These are phyloP conservation scores for Juglanconis oblonga DNA, from an alignment of 2,329 filamentous ascomycete genomes.

Conservation along the genomic window DNA sequence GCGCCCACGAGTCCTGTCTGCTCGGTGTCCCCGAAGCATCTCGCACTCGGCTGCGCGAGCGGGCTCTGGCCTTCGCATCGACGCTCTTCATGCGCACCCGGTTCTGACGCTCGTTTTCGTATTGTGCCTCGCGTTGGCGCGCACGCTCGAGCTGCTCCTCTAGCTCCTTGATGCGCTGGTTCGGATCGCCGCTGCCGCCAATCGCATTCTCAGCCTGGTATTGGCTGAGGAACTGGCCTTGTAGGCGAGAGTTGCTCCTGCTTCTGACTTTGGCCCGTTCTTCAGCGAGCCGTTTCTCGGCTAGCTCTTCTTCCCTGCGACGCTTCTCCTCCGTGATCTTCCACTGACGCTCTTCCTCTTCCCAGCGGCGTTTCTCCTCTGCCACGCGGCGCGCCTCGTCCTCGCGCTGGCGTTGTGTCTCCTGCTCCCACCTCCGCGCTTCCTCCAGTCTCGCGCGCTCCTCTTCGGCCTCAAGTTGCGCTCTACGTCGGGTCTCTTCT, in stretches of 20 bases:
- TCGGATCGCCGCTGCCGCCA: slow-evolving; percentile 47
- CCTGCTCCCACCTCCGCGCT: slow-evolving; percentile 64
- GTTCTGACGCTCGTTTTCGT: slow-evolving; percentile 55
- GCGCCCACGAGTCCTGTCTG: slow-evolving; percentile 62
- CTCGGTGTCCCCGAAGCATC: slow-evolving; percentile 35
- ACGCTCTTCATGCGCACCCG: slow-evolving; percentile 35
- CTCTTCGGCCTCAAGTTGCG: slow-evolving; percentile 56
- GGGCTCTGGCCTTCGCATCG: slow-evolving; percentile 32
- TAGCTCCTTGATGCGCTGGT: slow-evolving; percentile 71
- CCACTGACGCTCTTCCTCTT: slow-evolving; percentile 75
- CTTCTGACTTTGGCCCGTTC: slow-evolving; percentile 61
- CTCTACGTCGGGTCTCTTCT: slow-evolving; percentile 43
- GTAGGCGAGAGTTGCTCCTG: slow-evolving; percentile 60
- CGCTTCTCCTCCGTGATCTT: slow-evolving; percentile 66
- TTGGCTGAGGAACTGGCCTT: slow-evolving; percentile 82
- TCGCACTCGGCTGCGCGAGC: slow-evolving; percentile 40
- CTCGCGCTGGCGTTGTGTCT: slow-evolving; percentile 57
- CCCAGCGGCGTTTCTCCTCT: slow-evolving; percentile 71
- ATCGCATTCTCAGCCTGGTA: slow-evolving; percentile 70
- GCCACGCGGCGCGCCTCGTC: slow-evolving; percentile 59
- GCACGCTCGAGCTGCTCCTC: slow-evolving; percentile 68
- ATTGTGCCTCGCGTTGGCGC: slow-evolving; percentile 61
- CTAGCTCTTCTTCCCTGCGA: slow-evolving; percentile 69
- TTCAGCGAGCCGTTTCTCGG: slow-evolving; percentile 63
- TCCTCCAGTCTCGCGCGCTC: slow-evolving; percentile 60